These are phyloP conservation scores for Aspergillus asperescens DNA, from an alignment of 495 filamentous ascomycete species.

Conservation along the genomic window DNA sequence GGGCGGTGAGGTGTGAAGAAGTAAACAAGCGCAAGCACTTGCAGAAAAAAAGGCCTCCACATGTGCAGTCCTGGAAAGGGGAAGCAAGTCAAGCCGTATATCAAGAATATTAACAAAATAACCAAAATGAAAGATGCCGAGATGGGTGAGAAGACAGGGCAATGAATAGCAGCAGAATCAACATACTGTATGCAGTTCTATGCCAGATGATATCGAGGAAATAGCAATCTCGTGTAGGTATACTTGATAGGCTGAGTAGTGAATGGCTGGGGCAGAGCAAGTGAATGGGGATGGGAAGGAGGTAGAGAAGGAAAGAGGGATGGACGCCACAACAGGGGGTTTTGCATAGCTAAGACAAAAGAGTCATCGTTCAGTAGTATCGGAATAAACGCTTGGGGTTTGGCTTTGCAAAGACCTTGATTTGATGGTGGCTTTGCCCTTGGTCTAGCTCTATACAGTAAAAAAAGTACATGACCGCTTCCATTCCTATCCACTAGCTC, in stretches of 20 bases:
- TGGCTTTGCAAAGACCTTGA: not conserved
- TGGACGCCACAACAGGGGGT: not conserved
- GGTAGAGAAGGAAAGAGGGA: not conserved
- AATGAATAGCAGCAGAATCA: not conserved
- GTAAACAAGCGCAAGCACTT: conserved; percentile 10
- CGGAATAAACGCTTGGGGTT: not conserved
- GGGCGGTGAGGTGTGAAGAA: conserved; percentile 20
- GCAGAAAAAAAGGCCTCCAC: conserved; percentile 3
- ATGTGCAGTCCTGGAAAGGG: not conserved
- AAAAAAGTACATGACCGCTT: not conserved
- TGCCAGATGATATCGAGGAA: not conserved
- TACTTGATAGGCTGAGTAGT: not conserved
- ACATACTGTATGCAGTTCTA: not conserved
- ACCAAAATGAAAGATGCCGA: not conserved
- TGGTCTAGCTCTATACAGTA: not conserved
- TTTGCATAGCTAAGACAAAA: not conserved
- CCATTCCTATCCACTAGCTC: not conserved
- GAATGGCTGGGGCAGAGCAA: not conserved
- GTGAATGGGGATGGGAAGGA: not conserved
- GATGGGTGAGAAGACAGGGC: not conserved
- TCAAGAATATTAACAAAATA: not conserved
- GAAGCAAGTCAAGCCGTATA: not conserved
- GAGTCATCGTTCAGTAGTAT: not conserved
- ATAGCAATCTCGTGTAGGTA: not conserved
- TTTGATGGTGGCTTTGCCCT: not conserved